Evolutionary conservation across 192 early-diverging fungal species (phyloP).

Genomic region (Backusella tarrabulga): DNA sequence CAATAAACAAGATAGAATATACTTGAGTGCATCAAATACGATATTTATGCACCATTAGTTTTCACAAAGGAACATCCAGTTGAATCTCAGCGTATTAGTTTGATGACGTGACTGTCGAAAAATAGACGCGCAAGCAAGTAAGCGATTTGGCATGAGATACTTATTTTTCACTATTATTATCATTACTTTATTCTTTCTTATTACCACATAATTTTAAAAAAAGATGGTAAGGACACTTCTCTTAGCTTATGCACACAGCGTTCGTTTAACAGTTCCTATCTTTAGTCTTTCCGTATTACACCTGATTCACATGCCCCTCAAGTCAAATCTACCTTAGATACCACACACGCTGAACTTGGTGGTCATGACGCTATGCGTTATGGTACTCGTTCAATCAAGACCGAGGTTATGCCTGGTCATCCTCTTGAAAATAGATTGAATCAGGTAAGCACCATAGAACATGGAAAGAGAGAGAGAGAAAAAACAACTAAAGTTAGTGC

Average conservation of each 20-base stretch:
- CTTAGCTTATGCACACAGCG: neutral
- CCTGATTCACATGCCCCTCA: constrained; percentile 20
- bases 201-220: neutral
- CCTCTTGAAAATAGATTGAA: constrained; percentile 76
- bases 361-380: constrained; percentile 83
- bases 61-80: neutral
- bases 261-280: neutral
- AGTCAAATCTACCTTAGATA: constrained; percentile 33
- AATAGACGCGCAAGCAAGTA: constrained; percentile 1
- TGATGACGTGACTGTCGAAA: constrained; percentile 3
- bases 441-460: constrained; percentile 43
- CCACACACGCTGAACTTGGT: constrained; percentile 62
- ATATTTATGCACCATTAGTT: neutral
- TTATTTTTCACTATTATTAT: neutral
- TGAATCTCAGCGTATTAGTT: neutral
- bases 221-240: neutral
- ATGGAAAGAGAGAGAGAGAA: neutral
- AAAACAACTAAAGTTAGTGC: neutral
- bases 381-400: constrained; percentile 63
- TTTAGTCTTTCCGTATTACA: constrained; percentile 28
- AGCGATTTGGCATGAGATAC: neutral
- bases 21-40: too few species aligned
- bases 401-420: constrained; percentile 66
- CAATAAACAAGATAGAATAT: too few species aligned
- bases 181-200: neutral